A percentile compares a stretch with the other conserved stretches of the same genome.
phyloP scores from a whole-genome alignment of 1,284 basidiomycete species.

The Tylopilus sp. region DNA sequence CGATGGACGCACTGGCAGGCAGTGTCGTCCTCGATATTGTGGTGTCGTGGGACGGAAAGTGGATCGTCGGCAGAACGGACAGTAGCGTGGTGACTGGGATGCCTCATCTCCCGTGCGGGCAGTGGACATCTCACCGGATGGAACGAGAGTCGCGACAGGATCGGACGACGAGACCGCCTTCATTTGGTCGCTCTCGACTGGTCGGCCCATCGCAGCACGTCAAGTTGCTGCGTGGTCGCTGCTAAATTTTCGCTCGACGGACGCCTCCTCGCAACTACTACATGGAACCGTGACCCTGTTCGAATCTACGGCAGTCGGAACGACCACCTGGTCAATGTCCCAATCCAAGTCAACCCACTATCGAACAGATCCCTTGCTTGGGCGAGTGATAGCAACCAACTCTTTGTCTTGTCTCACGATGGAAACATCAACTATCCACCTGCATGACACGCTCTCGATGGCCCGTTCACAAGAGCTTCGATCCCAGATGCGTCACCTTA shows the following conservation, averaged over 20 bases:
- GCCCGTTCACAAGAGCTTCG: not conserved
- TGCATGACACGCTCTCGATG: too few relatives aligned
- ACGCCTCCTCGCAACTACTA: not conserved
- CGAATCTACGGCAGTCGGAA: not conserved
- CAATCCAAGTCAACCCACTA: not conserved
- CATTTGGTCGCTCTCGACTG: not conserved
- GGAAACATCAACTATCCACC: not conserved
- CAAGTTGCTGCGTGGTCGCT: too few relatives aligned
- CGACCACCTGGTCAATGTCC: not conserved
- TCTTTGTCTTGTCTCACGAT: not conserved
- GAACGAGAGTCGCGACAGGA: not conserved
- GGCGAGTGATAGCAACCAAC: not conserved
- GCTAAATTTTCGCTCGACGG: too few relatives aligned
- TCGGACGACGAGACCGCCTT: not conserved
- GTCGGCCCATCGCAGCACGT: not conserved
- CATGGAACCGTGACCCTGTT: not conserved
- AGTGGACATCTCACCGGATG: not conserved
- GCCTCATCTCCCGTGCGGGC: not conserved
- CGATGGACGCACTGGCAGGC: too few relatives aligned
- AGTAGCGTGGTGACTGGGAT: not conserved
- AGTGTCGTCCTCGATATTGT: not conserved
- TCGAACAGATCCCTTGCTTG: not conserved
- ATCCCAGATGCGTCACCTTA: too few relatives aligned
- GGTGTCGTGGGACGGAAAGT: not conserved
- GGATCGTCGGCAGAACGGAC: too few relatives aligned